Evolutionary conservation across 139 green algal species (phyloP).

Genomic region (Zygnema circumcarinatum): DNA sequence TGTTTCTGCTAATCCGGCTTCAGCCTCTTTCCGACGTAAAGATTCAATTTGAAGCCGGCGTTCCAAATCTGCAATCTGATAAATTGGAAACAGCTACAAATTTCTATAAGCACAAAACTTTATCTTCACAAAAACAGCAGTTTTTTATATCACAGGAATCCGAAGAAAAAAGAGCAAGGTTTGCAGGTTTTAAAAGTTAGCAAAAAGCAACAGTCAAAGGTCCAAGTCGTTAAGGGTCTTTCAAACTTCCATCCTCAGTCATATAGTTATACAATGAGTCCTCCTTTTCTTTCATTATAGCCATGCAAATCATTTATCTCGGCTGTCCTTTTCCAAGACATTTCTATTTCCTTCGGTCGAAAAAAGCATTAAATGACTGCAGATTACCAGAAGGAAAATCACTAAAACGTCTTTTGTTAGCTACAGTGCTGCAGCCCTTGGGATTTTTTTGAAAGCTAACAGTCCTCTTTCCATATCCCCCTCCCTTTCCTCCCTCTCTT

Average conservation of each 20-base stretch:
- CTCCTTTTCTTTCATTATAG: no score
- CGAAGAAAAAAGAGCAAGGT: background rate
- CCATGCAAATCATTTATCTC: no score
- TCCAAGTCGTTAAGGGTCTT: no score
- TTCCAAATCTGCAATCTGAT: background rate
- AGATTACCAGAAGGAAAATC: background rate
- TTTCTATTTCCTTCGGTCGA: no score
- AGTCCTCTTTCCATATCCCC: no score
- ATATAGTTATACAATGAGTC: no score
- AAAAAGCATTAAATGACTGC: no score
- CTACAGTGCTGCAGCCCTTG: background rate
- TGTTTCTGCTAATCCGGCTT: background rate
- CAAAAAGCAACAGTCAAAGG: no score
- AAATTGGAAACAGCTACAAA: background rate
- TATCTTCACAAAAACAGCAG: background rate
- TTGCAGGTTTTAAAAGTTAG: no score
- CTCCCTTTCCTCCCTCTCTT: no score
- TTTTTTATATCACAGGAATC: background rate
- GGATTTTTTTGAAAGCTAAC: background rate
- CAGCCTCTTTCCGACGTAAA: background rate
- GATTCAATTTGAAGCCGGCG: background rate
- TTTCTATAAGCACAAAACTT: background rate
- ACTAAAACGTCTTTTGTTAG: background rate
- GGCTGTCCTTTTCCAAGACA: no score
- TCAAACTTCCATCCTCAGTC: no score